Percentiles rank a stretch among this genome's conserved stretches.
These are phyloP conservation scores for Alliaria petiolata DNA, from an alignment of 345 rosid species.

Conservation along the genomic window DNA sequence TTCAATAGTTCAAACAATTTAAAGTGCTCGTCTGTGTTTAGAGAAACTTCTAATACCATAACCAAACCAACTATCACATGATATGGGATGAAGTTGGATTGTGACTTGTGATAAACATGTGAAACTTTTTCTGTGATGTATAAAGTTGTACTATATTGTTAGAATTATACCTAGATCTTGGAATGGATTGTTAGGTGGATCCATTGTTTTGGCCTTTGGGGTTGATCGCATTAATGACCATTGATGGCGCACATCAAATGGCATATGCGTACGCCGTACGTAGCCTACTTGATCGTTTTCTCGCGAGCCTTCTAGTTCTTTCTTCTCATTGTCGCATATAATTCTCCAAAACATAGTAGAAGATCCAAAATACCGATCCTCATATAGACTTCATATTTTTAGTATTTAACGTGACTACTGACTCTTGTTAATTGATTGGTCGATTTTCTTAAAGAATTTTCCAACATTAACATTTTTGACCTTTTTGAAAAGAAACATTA, in stretches of 20 bases:
- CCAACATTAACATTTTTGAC: no score
- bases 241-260: background rate
- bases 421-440: no score
- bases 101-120: background rate
- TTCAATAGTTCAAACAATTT: background rate
- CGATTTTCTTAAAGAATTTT: no score
- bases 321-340: background rate
- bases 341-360: background rate
- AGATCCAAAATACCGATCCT: no score
- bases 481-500: no score
- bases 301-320: slow-evolving; percentile 2
- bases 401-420: no score
- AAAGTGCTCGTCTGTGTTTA: background rate
- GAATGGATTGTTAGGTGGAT: slow-evolving; percentile 3
- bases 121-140: slow-evolving; percentile 6
- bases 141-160: background rate
- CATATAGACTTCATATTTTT: no score
- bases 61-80: background rate
- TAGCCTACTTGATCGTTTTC: background rate
- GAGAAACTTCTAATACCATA: background rate
- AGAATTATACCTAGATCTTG: background rate
- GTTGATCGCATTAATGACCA: background rate
- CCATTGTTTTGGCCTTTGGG: background rate
- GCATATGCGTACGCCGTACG: background rate
- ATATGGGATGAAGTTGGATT: background rate